Conservation (phyloP, 2,329 filamentous ascomycete genomes). For the Clonostachys byssicola region DNA sequence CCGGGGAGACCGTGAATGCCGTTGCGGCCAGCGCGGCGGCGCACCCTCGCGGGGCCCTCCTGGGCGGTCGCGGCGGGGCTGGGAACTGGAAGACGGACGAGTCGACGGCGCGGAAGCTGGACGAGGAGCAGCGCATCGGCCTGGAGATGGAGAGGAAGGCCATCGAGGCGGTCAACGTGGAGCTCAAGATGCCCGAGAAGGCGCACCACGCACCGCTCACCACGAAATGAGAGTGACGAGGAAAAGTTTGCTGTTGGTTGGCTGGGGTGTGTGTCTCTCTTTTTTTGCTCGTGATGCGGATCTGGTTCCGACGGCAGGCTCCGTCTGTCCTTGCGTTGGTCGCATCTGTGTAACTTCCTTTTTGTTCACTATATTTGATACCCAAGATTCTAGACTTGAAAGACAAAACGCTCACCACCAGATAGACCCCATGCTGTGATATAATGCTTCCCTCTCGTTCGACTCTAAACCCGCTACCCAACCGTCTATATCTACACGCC, state of each 20-base stretch:
- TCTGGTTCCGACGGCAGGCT: no score
- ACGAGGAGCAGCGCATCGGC: conserved; percentile 17
- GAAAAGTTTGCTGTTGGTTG: not conserved
- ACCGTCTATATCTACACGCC: no score
- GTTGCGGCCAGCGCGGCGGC: not conserved
- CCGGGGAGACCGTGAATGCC: not conserved
- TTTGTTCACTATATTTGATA: not conserved
- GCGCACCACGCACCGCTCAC: conserved; percentile 26
- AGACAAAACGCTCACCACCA: not conserved
- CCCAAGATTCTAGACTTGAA: no score
- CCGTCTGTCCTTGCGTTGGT: no score
- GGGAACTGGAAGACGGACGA: conserved; percentile 43
- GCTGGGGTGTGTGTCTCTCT: not conserved
- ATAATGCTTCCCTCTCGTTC: not conserved
- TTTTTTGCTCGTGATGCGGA: no score
- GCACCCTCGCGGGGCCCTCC: conserved; percentile 9
- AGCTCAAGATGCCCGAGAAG: conserved; percentile 39
- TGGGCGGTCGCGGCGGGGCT: conserved; percentile 50
- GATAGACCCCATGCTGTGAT: conserved; percentile 1
- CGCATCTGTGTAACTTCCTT: not conserved
- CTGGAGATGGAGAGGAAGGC: conserved; percentile 36
- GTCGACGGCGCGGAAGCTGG: conserved; percentile 13
- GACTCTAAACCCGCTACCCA: no score
- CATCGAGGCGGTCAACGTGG: conserved; percentile 39
- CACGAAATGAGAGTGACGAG: not conserved